These are phyloP conservation scores for Claviceps humidiphila DNA, from an alignment of 2,329 filamentous ascomycete species.

Conservation along the genomic window DNA sequence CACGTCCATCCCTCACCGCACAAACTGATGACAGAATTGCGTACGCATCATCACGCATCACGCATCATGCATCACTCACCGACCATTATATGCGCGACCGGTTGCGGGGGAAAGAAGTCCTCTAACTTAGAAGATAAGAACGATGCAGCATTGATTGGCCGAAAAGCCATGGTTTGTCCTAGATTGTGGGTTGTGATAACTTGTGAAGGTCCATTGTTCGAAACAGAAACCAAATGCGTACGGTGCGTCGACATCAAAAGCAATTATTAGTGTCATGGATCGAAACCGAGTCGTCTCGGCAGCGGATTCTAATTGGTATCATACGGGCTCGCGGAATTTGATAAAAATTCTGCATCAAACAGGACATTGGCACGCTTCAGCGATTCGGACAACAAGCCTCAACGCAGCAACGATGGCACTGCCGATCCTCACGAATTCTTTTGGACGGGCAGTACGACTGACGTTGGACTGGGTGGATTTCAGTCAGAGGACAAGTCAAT, in stretches of 20 bases:
- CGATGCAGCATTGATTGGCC: conserved; percentile 30
- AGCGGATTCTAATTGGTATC: conserved; percentile 62
- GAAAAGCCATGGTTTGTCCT: conserved; percentile 42
- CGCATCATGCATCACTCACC: no score
- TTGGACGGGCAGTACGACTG: conserved; percentile 80
- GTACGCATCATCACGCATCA: no score
- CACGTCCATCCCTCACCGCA: no score
- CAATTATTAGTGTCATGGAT: conserved; percentile 57
- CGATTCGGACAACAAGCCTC: conserved; percentile 32
- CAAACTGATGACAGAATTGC: no score
- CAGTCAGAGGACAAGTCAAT: conserved; percentile 41
- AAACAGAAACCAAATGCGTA: conserved; percentile 48
- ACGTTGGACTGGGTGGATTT: conserved; percentile 45
- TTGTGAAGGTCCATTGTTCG: conserved; percentile 59
- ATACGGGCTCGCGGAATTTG: conserved; percentile 70
- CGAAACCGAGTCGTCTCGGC: conserved; percentile 45
- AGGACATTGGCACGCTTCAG: conserved; percentile 39
- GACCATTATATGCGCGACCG: no score
- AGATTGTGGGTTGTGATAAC: conserved; percentile 40
- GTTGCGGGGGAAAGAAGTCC: no score
- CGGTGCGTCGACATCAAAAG: conserved; percentile 71
- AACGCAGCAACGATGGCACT: conserved; percentile 69
- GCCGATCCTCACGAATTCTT: conserved; percentile 70
- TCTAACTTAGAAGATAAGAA: not conserved
- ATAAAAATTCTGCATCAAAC: conserved; percentile 44